Evolutionary conservation across 352 stramenopile species (phyloP).

Genomic region (Thalassiosira hispida): DNA sequence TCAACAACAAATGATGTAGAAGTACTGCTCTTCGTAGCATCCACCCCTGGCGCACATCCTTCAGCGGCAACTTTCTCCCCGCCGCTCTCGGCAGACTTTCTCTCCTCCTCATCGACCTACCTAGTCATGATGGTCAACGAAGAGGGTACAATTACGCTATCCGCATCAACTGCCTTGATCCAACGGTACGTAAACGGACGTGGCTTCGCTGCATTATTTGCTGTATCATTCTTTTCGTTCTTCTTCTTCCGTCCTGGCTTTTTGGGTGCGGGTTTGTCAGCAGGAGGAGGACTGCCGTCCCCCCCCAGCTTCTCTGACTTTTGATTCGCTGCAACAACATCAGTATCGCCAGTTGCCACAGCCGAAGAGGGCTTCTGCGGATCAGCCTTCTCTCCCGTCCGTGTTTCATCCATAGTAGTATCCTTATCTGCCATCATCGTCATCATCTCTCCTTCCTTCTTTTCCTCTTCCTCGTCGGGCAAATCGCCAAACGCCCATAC

Average conservation of each 20-base stretch:
- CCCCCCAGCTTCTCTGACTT: too few relatives aligned
- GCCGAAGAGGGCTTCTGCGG: background rate
- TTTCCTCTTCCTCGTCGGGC: slow-evolving; percentile 27
- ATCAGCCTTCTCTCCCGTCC: background rate
- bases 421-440: background rate
- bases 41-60: too few relatives aligned
- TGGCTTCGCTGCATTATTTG: slow-evolving; percentile 4
- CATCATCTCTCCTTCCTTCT: slow-evolving; percentile 4
- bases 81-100: background rate
- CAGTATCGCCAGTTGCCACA: background rate
- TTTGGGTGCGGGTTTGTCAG: background rate
- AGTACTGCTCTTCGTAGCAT: too few relatives aligned
- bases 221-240: background rate
- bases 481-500: slow-evolving; percentile 72
- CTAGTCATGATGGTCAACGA: slow-evolving; percentile 28
- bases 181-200: slow-evolving; percentile 67
- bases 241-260: slow-evolving; percentile 7
- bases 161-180: slow-evolving; percentile 44
- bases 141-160: slow-evolving; percentile 54
- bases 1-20: too few relatives aligned
- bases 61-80: slow-evolving; percentile 3
- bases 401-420: too few relatives aligned
- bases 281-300: background rate
- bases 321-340: background rate
- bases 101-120: slow-evolving; percentile 5